Evolutionary conservation across 805 yeast genomes (phyloP).

Genomic region (Isabelozyma pseudorhagii): DNA sequence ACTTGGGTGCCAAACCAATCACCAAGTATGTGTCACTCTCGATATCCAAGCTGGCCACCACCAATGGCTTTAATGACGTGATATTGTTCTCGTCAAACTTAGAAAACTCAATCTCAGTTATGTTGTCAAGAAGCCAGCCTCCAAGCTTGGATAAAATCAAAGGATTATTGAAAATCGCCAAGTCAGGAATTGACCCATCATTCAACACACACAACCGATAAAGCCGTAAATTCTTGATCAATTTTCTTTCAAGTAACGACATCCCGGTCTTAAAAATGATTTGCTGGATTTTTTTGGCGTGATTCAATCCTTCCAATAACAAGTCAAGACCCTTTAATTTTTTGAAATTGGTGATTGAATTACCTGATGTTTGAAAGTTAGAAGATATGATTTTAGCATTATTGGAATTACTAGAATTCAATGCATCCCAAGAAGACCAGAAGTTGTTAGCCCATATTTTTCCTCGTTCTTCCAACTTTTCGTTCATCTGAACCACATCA

Average conservation of each 20-base stretch:
- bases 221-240: slow-evolving; percentile 73
- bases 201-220: slow-evolving; percentile 84
- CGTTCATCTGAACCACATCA: slow-evolving; percentile 21
- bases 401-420: slow-evolving; percentile 29
- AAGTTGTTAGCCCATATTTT: slow-evolving; percentile 72
- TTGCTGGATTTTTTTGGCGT: slow-evolving; percentile 81
- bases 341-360: slow-evolving; percentile 13
- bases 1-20: slow-evolving; percentile 84
- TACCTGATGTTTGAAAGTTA: slow-evolving; percentile 4
- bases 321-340: slow-evolving; percentile 47
- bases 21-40: slow-evolving; percentile 77
- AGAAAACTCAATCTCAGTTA: slow-evolving; percentile 67
- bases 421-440: slow-evolving; percentile 60
- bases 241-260: slow-evolving; percentile 79
- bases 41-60: slow-evolving; percentile 77
- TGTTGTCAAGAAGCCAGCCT: slow-evolving; percentile 85
- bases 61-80: slow-evolving; percentile 63
- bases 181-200: slow-evolving; percentile 74
- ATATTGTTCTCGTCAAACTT: slow-evolving; percentile 31
- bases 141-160: slow-evolving; percentile 81
- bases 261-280: slow-evolving; percentile 84
- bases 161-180: slow-evolving; percentile 79
- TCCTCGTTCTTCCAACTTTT: slow-evolving; percentile 41
- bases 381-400: slow-evolving; percentile 8
- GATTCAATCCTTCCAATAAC: slow-evolving; percentile 67